Conservation (phyloP, 371 early-diverging fungal genomes). For the Rhizoclosmatium hyalinum region DNA sequence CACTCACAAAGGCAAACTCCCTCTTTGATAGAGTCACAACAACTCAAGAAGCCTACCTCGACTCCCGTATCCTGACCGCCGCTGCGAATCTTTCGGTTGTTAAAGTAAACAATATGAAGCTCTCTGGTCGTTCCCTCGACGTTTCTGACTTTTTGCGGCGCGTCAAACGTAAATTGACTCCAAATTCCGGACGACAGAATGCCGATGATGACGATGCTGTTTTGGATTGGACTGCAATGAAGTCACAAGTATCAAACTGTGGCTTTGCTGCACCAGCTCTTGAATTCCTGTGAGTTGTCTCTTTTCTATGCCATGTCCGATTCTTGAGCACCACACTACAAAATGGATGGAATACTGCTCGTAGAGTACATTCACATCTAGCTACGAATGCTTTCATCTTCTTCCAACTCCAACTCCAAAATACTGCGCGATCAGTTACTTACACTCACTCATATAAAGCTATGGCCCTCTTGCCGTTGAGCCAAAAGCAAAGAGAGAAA, state of each 20-base stretch:
- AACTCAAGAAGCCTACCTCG: slow-evolving; percentile 88
- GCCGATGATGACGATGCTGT: slow-evolving; percentile 37
- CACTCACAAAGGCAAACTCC: slow-evolving; percentile 27
- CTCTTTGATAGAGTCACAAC: slow-evolving; percentile 46
- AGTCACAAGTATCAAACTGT: slow-evolving; percentile 61
- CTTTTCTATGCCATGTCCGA: background rate
- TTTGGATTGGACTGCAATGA: slow-evolving; percentile 72
- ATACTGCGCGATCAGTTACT: background rate
- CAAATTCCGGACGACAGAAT: slow-evolving; percentile 8
- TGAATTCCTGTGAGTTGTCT: slow-evolving; percentile 71
- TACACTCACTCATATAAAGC: slow-evolving; percentile 42
- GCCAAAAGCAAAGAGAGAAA: slow-evolving; percentile 60
- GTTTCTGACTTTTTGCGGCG: slow-evolving; percentile 71
- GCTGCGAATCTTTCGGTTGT: slow-evolving; percentile 79
- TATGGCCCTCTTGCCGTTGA: slow-evolving; percentile 73
- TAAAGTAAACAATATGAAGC: slow-evolving; percentile 75
- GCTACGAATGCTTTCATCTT: no score
- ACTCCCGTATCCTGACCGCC: slow-evolving; percentile 75
- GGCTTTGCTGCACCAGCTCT: slow-evolving; percentile 67
- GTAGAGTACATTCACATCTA: no score
- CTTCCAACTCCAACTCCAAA: no score
- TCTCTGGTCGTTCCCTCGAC: slow-evolving; percentile 74
- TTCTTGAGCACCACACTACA: background rate
- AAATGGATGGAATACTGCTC: no score
- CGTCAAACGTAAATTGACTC: slow-evolving; percentile 2